Conservation (phyloP, 169 alveolate species). For the Plasmodium sp. region DNA sequence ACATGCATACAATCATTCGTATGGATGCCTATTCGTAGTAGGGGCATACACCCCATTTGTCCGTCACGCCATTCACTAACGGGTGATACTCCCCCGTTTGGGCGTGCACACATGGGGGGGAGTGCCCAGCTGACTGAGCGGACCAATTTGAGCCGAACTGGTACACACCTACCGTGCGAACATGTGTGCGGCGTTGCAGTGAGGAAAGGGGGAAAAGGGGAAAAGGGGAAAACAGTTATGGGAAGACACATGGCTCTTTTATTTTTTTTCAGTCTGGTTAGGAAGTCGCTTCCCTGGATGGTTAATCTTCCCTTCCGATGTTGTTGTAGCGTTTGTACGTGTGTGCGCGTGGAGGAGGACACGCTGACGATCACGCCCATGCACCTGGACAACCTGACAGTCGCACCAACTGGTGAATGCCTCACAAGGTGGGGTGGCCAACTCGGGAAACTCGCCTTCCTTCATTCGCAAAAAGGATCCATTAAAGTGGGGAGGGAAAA, state of each 20-base stretch:
- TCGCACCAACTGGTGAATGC: not conserved
- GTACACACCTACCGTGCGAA: not conserved
- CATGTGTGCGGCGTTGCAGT: not conserved
- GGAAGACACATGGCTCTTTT: not conserved
- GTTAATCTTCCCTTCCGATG: not conserved
- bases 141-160: not conserved
- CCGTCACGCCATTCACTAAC: not conserved
- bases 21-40: not conserved
- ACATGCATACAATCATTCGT: not conserved
- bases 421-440: not conserved
- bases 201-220: not conserved
- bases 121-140: not conserved
- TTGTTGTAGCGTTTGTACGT: not conserved
- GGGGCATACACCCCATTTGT: not conserved
- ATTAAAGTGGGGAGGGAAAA: not conserved
- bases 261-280: not conserved
- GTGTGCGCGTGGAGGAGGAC: not conserved
- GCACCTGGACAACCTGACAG: not conserved
- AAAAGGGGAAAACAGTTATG: not conserved
- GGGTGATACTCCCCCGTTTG: not conserved
- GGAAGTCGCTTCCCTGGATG: not conserved
- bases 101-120: not conserved
- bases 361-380: not conserved
- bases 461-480: not conserved
- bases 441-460: not conserved